These are phyloP conservation scores for Aspergillus hiratsukae DNA, from an alignment of 2,329 filamentous ascomycete genomes.

Conservation along the genomic window DNA sequence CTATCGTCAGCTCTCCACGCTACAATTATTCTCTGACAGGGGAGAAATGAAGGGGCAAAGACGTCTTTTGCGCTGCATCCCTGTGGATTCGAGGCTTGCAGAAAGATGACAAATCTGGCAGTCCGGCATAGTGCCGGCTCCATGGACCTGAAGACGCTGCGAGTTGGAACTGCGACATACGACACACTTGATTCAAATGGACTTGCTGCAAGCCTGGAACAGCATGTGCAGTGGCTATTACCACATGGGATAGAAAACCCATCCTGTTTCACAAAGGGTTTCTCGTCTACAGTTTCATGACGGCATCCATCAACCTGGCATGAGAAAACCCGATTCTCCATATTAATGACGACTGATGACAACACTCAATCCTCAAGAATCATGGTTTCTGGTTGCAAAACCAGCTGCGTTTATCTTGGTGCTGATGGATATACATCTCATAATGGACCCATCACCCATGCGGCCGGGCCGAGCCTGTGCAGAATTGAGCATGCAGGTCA, in stretches of 20 bases:
- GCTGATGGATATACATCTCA: neutral
- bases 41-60: neutral
- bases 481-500: conserved; percentile 9
- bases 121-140: neutral
- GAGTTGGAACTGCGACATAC: neutral
- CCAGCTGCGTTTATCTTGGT: neutral
- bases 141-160: neutral
- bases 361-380: neutral
- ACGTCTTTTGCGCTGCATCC: neutral
- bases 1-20: neutral
- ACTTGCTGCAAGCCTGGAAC: neutral
- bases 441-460: conserved; percentile 7
- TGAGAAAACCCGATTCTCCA: neutral
- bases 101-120: neutral
- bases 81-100: neutral
- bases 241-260: neutral
- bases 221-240: neutral
- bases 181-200: neutral
- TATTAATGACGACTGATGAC: neutral
- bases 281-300: neutral
- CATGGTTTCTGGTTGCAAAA: neutral
- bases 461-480: conserved; percentile 21
- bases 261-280: neutral
- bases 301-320: neutral
- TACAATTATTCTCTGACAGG: neutral